Base-by-base conservation (phyloP, 345 rosid genomes). In the Hibiscus syriacus region DNA sequence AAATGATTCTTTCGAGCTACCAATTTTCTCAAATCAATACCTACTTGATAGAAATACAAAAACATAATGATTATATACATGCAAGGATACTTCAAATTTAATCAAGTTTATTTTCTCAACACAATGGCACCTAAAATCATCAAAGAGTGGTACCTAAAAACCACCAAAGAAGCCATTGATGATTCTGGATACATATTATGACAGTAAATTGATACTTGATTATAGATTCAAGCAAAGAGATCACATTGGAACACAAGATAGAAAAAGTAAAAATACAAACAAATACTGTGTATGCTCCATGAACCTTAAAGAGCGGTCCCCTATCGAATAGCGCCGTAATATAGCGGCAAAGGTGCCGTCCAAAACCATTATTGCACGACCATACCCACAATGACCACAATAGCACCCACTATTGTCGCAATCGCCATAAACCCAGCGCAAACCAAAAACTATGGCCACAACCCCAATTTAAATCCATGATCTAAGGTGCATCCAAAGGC, bases 11-110 rank as follows among this genome's bases (percentile, higher is more conserved):
- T 80, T 30, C 62, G 80, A 52, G 93, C 85, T 70, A 89, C 71
- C 76, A 85, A 70, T 68, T 82, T 79, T 71, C 89, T 82, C 82
- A 92, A 81, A 73, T 92, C 83, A 68, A 71, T 45, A 89, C 92
- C 98, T 92, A 62, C 11, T 0, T 49, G 79, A 43, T 53, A 59
- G 69, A 72, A 55, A 6, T 58, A 60, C n/a, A 66, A 60, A 17
- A 49, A 71, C 19, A 48, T 29, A 2, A 36, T 46, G 49, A 45
- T 45, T 16, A 52, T 20, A 55, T 17, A 67, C 66, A n/a, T 53
- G 27, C 3, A 16, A 17, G 25, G 69, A 12, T 11, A 23, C 36
- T 6, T 43, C 53, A 46, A 13, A 3, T 12, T 29, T 16, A 49
- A 17, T 12, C 54, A 36, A 46, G 16, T 14, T 20, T 38, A 9